Base-by-base conservation (phyloP, 352 stramenopile species). In the Globisporangium rhizosaccharum region DNA sequence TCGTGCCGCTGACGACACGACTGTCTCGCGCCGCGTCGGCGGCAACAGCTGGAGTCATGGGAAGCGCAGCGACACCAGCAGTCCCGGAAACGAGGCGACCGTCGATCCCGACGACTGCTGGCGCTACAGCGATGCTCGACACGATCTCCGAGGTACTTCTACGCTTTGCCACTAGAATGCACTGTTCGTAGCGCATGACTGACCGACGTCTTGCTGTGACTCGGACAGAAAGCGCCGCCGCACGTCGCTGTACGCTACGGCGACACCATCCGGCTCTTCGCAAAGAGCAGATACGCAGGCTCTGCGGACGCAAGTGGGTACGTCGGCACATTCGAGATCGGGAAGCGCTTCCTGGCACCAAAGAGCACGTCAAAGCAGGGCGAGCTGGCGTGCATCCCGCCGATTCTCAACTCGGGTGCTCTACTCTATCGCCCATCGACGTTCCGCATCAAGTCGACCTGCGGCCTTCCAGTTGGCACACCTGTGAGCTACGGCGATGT, bases 401-500 rank as follows among this genome's bases (percentile, higher is more conserved):
- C 76, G 1, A 75, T 91, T 18, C 60, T 73, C 26, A 51, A 68
- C 20, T 67, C 59, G 1, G 67, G 68, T 12, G 60, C 59, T 0
- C 68, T 75, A 18, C 60, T 72, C 39, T 94, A 78, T 50, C 76
- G 70, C 4, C 53, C 68, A 7, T 88, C 79, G n/a, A 76, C 54
- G 18, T 92, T 91, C 45, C 71, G 71, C 15, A 85, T 94, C 59
- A 56, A 85, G 46, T 90, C 85, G 28, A 82, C 79, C n/a, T 72
- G 59, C n/a, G 77, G 81, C 25, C 51, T 86, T 17, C 67, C 66
- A 1, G 49, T 73, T 12, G 85, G 85, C 17, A 82, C 71, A 3
- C 79, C 85, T 17, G 80, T 94, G 56, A 87, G 76, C 65, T 94
- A 94, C 44, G 82, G 82, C 44, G 82, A 92, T 49, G 79, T 91